Evolutionary conservation across 192 early-diverging fungal genomes (phyloP).

Genomic region (Podochytrium sp.): DNA sequence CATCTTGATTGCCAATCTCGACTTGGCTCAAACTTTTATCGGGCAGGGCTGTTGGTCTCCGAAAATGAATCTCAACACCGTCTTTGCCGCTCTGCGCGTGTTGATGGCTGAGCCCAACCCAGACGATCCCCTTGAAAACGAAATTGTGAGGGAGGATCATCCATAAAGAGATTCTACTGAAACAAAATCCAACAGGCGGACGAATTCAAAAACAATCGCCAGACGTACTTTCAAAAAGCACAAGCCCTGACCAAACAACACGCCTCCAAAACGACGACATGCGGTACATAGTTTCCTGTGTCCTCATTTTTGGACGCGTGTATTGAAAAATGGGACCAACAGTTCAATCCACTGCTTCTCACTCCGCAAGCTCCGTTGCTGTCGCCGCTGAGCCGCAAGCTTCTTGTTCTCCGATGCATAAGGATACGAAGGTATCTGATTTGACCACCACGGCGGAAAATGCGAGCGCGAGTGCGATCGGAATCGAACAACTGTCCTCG

Average conservation of each 20-base stretch:
- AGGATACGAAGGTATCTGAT: not conserved
- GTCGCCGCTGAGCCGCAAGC: not conserved
- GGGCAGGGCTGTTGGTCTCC: constrained; percentile 31
- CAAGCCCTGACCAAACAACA: constrained; percentile 25
- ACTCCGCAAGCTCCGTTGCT: not conserved
- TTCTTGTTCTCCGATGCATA: not conserved
- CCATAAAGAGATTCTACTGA: not conserved
- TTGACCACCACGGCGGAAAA: not conserved
- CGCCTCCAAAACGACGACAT: not conserved
- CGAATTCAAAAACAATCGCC: constrained; percentile 29
- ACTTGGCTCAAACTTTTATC: not conserved
- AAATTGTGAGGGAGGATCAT: constrained; percentile 16
- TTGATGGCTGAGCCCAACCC: constrained; percentile 34
- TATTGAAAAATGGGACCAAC: not conserved
- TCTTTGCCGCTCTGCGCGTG: constrained; percentile 24
- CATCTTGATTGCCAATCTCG: not conserved
- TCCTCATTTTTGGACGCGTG: not conserved
- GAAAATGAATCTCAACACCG: constrained; percentile 30
- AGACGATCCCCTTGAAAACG: constrained; percentile 29
- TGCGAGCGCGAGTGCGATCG: not conserved
- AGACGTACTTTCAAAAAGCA: constrained; percentile 28
- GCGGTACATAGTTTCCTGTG: not conserved
- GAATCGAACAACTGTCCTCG: not conserved
- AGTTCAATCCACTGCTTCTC: not conserved
- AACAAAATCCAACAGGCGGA: constrained; percentile 15